Evolutionary conservation across 192 early-diverging fungal species (phyloP), one percentile per base, ranked within the genome.

Genomic region (Backusella sp.): DNA sequence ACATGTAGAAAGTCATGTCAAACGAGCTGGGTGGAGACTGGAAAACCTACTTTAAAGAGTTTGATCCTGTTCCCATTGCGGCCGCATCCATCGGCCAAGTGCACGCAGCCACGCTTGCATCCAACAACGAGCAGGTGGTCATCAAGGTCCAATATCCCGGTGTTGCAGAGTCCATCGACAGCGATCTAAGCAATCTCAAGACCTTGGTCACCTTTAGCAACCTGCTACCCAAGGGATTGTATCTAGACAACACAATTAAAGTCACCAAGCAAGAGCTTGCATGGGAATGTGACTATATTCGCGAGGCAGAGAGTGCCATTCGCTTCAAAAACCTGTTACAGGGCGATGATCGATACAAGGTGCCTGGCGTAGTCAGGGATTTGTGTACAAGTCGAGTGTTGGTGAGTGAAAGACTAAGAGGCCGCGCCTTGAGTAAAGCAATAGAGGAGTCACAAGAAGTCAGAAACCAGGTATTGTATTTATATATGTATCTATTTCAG

Each of bases 91-190:
- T 95, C 52, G 94, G 94, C 17, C 93, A 95, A 82, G 94, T 95
- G 0, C 94, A 95, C 72, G 84, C 81, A 36, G 92, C 92, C 0
- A 79, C 86, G 12, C 73, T 92, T 7, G 79, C 78, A 5, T 72
- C 82, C 4, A 82, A 74, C 19, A 85, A 86, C 2, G 68, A 80
- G 34, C 66, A 77, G 7, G 91, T 98, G 3, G 96, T 95, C 0
- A 94, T 99, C 74, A 99, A 99, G 77, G 87, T 99, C 39, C 98
- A 99, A 83, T 99, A 99, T 76, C 98, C 98, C 1, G 98, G 98
- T 15, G 93, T 98, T 0, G 94, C 91, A 0, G 83, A 84, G 52
- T 93, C 92, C 7, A 99, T 99, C 73, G 94, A 95, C 69, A 91
- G 88, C 67, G 98, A 99, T 80, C 83, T 99, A 56, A 83, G 88